Evolutionary conservation across 768 basidiomycete species (phyloP).

Genomic region (Obba rivulosa): DNA sequence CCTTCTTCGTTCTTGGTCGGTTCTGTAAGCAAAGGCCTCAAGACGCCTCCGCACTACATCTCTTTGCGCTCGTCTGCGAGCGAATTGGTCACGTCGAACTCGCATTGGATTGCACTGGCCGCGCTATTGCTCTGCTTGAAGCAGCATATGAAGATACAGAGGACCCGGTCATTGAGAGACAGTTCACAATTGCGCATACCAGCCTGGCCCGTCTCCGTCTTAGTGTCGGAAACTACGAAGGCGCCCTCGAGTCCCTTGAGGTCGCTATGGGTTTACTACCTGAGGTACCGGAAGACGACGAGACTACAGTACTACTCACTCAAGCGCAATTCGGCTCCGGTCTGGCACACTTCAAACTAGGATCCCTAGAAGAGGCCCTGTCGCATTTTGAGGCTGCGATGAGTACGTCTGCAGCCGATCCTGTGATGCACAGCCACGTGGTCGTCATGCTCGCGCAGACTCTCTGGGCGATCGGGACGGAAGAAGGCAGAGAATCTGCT

Average conservation of each 20-base stretch:
- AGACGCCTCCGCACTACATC: conserved; percentile 74
- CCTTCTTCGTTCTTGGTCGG: conserved; percentile 77
- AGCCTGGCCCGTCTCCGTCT: conserved; percentile 77
- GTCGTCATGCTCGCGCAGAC: conserved; percentile 78
- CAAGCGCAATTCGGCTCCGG: conserved; percentile 71
- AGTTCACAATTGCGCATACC: conserved; percentile 75
- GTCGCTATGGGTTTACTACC: conserved; percentile 66
- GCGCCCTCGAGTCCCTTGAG: conserved; percentile 65
- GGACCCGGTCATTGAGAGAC: conserved; percentile 67
- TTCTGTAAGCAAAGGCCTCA: conserved; percentile 63
- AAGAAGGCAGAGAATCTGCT: conserved; percentile 72
- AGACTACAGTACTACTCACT: conserved; percentile 42
- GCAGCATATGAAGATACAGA: conserved; percentile 85
- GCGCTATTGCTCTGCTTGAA: conserved; percentile 74
- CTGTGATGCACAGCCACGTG: conserved; percentile 56
- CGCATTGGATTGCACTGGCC: conserved; percentile 50
- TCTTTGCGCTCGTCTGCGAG: conserved; percentile 84
- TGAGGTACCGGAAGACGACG: conserved; percentile 34
- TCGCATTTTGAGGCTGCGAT: conserved; percentile 63
- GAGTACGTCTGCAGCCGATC: conserved; percentile 44
- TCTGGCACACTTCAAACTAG: conserved; percentile 62
- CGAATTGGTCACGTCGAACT: conserved; percentile 65
- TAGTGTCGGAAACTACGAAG: conserved; percentile 49
- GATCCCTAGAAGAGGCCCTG: conserved; percentile 58
- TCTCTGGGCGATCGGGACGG: conserved; percentile 76